A percentile compares a stretch with the other conserved stretches of the same genome.
Conservation (phyloP, 2,329 filamentous ascomycete species). For the Chrysoporthe cubensis region DNA sequence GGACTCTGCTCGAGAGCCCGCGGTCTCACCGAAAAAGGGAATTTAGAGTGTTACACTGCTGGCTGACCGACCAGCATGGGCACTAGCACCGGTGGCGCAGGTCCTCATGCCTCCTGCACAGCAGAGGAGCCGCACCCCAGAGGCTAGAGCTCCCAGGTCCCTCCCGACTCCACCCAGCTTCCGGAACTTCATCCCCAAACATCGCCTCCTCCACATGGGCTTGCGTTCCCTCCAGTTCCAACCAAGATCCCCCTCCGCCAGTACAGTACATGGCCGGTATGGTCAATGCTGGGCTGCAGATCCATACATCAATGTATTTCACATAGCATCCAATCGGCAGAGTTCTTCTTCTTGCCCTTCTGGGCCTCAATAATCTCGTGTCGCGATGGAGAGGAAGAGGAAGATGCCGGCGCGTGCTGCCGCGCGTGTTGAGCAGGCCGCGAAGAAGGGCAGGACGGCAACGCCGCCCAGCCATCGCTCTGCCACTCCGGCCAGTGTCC, state of each 20-base stretch:
- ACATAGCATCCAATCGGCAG: slow-evolving; percentile 16
- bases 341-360: not conserved
- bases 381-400: slow-evolving; percentile 66
- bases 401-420: slow-evolving; percentile 67
- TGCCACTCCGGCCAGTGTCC: slow-evolving; percentile 48
- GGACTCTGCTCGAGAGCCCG: not conserved
- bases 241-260: not conserved
- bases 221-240: not conserved
- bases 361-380: slow-evolving; percentile 13
- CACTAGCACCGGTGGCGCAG: not conserved
- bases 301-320: slow-evolving; percentile 18
- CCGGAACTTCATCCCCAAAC: slow-evolving; percentile 11
- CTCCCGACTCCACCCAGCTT: slow-evolving; percentile 12
- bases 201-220: slow-evolving; percentile 1
- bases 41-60: not conserved
- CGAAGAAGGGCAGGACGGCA: slow-evolving; percentile 60
- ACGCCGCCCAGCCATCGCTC: slow-evolving; percentile 54
- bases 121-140: slow-evolving; percentile 15
- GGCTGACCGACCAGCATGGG: slow-evolving; percentile 11
- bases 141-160: slow-evolving; percentile 11
- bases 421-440: slow-evolving; percentile 61
- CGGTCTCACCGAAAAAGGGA: not conserved
- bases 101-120: not conserved
- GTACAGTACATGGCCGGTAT: slow-evolving; percentile 17
- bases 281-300: slow-evolving; percentile 17